These are phyloP conservation scores for Alloteropsis semialata DNA, from an alignment of 176 grass and related monocot genomes.

Conservation along the genomic window DNA sequence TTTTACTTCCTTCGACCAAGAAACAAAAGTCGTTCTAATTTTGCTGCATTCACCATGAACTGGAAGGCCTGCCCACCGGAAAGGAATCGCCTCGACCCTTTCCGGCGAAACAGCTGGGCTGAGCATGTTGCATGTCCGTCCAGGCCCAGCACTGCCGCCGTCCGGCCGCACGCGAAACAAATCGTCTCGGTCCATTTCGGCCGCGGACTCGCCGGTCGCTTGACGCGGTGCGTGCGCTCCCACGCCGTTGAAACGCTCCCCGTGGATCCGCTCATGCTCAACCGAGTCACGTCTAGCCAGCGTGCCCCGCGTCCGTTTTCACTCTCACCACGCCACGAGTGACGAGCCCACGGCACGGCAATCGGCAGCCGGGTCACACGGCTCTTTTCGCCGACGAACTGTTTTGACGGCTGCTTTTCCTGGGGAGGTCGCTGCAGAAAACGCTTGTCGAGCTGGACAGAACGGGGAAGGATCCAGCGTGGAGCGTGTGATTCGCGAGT, in stretches of 20 bases:
- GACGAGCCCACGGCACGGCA: too few species aligned
- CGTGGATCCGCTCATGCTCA: not conserved
- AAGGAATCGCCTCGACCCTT: too few species aligned
- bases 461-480: not conserved
- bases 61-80: too few species aligned
- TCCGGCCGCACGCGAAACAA: too few species aligned
- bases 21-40: too few species aligned
- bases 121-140: too few species aligned
- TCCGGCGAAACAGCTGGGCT: too few species aligned
- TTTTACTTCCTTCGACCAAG: too few species aligned
- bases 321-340: not conserved
- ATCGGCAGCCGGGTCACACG: not conserved
- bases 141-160: too few species aligned
- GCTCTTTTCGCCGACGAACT: too few species aligned
- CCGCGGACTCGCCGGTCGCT: not conserved
- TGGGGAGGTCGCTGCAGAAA: not conserved
- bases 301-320: not conserved
- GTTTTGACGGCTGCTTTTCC: not conserved
- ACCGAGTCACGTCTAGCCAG: too few species aligned
- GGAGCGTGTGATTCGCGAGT: not conserved
- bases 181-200: not conserved
- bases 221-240: not conserved
- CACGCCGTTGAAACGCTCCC: not conserved
- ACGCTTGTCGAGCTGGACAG: not conserved
- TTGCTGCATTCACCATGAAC: too few species aligned